Conservation (phyloP, 495 filamentous ascomycete species). For the Parathielavia appendiculata region DNA sequence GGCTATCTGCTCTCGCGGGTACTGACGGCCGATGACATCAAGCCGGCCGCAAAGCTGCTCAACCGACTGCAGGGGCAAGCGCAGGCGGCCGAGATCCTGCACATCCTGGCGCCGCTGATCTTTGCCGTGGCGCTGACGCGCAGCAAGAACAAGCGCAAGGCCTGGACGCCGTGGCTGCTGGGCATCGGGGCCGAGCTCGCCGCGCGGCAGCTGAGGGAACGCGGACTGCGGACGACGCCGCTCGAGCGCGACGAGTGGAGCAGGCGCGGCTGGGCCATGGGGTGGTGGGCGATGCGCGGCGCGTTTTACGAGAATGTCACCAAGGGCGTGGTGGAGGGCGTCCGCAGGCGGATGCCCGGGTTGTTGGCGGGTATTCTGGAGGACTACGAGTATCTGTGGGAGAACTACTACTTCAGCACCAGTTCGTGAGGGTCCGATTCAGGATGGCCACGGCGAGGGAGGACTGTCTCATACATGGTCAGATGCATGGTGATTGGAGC, state of each 20-base stretch:
- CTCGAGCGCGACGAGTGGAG: slow-evolving; percentile 84
- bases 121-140: slow-evolving; percentile 83
- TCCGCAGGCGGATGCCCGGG: slow-evolving; percentile 70
- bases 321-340: slow-evolving; percentile 66
- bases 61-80: slow-evolving; percentile 67
- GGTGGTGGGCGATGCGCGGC: slow-evolving; percentile 93
- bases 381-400: slow-evolving; percentile 97
- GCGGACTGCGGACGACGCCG: slow-evolving; percentile 68
- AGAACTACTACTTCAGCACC: slow-evolving; percentile 85
- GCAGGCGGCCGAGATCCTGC: slow-evolving; percentile 78
- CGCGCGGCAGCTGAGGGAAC: slow-evolving; percentile 73
- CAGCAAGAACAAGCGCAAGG: slow-evolving; percentile 51
- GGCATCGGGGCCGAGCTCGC: slow-evolving; percentile 83
- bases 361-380: slow-evolving; percentile 78
- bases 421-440: slow-evolving; percentile 26
- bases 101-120: slow-evolving; percentile 81
- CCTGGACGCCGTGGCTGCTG: slow-evolving; percentile 87
- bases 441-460: not conserved
- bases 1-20: slow-evolving; percentile 87
- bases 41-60: slow-evolving; percentile 74
- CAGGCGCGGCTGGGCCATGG: slow-evolving; percentile 80
- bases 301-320: slow-evolving; percentile 95
- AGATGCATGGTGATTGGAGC: too few relatives aligned
- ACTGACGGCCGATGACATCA: slow-evolving; percentile 92
- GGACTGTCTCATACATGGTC: not conserved